Conservation (phyloP, 2,329 filamentous ascomycete species). For the Penicillium sp. region DNA sequence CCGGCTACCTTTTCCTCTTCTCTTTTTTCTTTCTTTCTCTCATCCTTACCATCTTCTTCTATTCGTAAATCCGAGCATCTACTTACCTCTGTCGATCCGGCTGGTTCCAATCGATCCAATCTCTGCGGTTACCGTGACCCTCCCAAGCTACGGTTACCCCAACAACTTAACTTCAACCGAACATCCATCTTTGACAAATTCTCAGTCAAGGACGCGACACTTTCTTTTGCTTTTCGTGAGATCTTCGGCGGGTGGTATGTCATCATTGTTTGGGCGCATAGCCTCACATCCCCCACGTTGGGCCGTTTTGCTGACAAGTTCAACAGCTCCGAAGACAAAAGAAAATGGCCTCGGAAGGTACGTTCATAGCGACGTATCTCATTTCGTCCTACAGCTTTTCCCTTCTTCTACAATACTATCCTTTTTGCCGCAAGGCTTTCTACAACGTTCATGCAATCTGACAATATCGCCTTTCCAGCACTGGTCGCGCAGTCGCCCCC, state of each 20-base stretch:
- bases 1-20: slow-evolving; percentile 3
- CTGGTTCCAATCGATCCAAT: slow-evolving; percentile 10
- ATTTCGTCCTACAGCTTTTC: neutral
- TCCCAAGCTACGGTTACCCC: neutral
- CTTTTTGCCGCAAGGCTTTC: neutral
- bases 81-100: slow-evolving; percentile 6
- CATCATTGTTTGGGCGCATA: neutral
- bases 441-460: slow-evolving; percentile 7
- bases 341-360: slow-evolving; percentile 4
- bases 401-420: neutral
- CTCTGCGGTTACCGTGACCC: neutral
- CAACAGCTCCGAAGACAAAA: slow-evolving; percentile 4
- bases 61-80: slow-evolving; percentile 2
- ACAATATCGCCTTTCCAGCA: slow-evolving; percentile 11
- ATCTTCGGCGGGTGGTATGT: slow-evolving; percentile 12
- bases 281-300: neutral
- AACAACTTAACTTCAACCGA: neutral
- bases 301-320: slow-evolving; percentile 1
- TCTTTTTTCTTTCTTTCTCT: neutral
- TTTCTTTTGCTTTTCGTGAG: slow-evolving; percentile 18
- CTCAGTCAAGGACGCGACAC: slow-evolving; percentile 2
- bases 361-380: neutral
- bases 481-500: slow-evolving; percentile 29
- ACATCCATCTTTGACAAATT: slow-evolving; percentile 4
- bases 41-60: slow-evolving; percentile 5